Percentiles rank a stretch among this genome's conserved stretches.
These are phyloP conservation scores for Eimeria acervulina DNA, from an alignment of 169 alveolate genomes.

Conservation along the genomic window DNA sequence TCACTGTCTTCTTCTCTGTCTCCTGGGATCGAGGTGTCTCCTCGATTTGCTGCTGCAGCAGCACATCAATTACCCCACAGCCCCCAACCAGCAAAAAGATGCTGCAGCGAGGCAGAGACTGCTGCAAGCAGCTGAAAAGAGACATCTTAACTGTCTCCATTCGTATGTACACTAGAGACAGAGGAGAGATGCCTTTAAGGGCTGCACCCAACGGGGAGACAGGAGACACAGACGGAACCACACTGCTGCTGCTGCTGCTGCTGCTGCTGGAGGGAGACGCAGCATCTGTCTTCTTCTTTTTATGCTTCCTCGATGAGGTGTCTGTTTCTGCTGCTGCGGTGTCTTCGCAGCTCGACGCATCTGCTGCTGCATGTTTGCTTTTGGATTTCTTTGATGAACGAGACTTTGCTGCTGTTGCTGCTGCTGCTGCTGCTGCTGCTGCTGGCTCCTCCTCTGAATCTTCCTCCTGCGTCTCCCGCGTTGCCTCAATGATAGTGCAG, in stretches of 20 bases:
- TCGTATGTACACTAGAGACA: background rate
- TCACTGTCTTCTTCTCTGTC: background rate
- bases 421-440: conserved; percentile 38
- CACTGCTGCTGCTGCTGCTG: background rate
- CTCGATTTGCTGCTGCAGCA: background rate
- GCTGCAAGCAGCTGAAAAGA: background rate
- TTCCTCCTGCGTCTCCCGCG: background rate
- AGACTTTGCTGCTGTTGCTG: conserved; percentile 23
- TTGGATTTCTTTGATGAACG: background rate
- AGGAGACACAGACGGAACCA: no score
- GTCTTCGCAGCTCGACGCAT: background rate
- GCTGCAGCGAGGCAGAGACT: conserved; percentile 29
- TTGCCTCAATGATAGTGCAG: conserved; percentile 28
- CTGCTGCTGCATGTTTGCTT: background rate
- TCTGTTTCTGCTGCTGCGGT: background rate
- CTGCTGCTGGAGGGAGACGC: background rate
- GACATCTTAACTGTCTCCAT: background rate
- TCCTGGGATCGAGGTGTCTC: background rate
- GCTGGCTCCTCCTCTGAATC: conserved; percentile 36
- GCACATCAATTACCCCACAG: conserved; percentile 44
- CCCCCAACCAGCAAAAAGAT: conserved; percentile 14
- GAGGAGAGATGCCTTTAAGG: background rate
- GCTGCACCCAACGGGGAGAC: no score
- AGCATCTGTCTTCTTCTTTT: background rate
- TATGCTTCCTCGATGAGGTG: background rate